Evolutionary conservation across 1,284 basidiomycete genomes (phyloP).

Genomic region (Cryptococcus depauperatus): DNA sequence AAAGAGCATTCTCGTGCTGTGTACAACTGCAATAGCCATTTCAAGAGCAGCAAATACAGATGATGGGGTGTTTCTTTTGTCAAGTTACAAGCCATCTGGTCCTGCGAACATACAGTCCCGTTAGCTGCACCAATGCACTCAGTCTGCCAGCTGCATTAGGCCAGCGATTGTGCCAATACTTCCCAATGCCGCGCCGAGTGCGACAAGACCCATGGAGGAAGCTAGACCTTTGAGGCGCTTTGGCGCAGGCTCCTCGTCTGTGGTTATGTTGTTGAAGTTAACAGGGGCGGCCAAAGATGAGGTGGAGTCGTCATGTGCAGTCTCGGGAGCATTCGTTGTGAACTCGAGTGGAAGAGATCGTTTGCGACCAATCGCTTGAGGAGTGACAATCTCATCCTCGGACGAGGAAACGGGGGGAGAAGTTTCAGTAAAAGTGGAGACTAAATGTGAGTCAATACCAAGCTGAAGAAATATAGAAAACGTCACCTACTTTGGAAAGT

Average conservation of each 20-base stretch:
- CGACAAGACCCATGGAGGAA: constrained; percentile 17
- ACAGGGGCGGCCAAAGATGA: neutral
- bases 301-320: neutral
- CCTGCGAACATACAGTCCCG: too few species aligned
- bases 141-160: constrained; percentile 27
- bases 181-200: constrained; percentile 27
- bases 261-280: neutral
- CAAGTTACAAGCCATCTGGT: too few species aligned
- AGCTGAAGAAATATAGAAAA: too few species aligned
- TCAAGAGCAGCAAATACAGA: too few species aligned
- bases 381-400: constrained; percentile 7
- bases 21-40: too few species aligned
- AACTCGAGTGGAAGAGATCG: constrained; percentile 12
- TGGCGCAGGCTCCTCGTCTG: neutral
- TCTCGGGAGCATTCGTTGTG: neutral
- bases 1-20: too few species aligned
- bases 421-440: neutral
- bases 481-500: too few species aligned
- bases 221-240: neutral
- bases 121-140: constrained; percentile 2
- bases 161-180: constrained; percentile 30
- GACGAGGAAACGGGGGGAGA: constrained; percentile 1
- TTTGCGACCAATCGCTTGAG: constrained; percentile 4
- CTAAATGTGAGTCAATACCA: too few species aligned
- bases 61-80: too few species aligned